Evolutionary conservation across 441 rosid species (phyloP).

Genomic region (Kokia cookei): DNA sequence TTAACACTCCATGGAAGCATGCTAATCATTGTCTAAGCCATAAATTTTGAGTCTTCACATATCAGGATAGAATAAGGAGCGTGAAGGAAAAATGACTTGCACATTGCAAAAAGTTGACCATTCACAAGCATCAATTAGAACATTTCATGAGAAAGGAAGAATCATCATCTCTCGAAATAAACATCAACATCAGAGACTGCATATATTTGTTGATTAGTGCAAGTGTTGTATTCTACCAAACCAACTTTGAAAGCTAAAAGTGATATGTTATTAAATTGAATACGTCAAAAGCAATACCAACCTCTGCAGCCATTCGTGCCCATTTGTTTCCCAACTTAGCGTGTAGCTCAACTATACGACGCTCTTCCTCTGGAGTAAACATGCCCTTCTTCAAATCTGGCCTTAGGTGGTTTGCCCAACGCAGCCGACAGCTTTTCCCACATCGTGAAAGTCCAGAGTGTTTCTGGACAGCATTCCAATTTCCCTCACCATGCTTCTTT

Average conservation of each 20-base stretch:
- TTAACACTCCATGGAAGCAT: neutral
- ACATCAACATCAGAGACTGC: neutral
- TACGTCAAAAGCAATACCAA: slow-evolving; percentile 30
- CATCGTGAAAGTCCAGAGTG: slow-evolving; percentile 81
- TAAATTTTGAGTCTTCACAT: neutral
- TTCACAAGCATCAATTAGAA: neutral
- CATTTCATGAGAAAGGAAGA: neutral
- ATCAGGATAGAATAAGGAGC: neutral
- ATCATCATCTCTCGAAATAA: neutral
- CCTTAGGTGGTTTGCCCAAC: slow-evolving; percentile 98
- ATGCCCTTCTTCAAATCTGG: slow-evolving; percentile 98
- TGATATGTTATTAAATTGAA: neutral
- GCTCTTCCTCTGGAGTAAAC: slow-evolving; percentile 88
- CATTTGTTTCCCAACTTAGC: slow-evolving; percentile 97
- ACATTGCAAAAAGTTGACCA: neutral
- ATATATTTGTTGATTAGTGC: neutral
- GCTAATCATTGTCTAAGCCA: neutral
- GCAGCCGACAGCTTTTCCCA: slow-evolving; percentile 96
- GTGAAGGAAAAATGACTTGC: neutral
- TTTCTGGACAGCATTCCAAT: slow-evolving; percentile 98
- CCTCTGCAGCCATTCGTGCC: slow-evolving; percentile 99
- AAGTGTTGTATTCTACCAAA: neutral
- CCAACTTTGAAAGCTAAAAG: neutral
- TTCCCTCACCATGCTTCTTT: slow-evolving; percentile 93
- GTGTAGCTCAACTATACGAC: slow-evolving; percentile 77